Evolutionary conservation across 441 rosid genomes (phyloP).

Genomic region (Erysimum cheiri): DNA sequence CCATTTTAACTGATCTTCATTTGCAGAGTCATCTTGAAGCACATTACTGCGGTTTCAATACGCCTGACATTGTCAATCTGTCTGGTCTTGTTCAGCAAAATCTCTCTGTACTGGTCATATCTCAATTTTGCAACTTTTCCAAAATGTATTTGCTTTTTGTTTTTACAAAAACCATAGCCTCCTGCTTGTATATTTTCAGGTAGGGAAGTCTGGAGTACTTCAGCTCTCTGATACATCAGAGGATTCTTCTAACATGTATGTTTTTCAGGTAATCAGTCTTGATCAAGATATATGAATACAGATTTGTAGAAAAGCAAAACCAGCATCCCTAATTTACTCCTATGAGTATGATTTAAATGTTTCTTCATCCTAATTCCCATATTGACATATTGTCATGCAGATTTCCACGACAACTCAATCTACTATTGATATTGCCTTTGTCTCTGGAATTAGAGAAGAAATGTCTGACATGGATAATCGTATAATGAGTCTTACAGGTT

Average conservation of each 20-base stretch:
- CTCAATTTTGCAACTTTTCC: slow-evolving; percentile 3
- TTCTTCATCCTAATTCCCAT: slow-evolving; percentile 9
- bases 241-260: slow-evolving; percentile 69
- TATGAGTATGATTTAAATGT: slow-evolving; percentile 15
- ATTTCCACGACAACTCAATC: slow-evolving; percentile 73
- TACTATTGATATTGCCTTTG: slow-evolving; percentile 73
- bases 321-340: not conserved
- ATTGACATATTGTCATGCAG: slow-evolving; percentile 43
- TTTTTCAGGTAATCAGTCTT: slow-evolving; percentile 73
- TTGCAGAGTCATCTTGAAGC: slow-evolving; percentile 68
- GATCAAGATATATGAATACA: too few relatives aligned
- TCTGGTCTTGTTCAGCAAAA: slow-evolving; percentile 78
- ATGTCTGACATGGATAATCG: slow-evolving; percentile 63
- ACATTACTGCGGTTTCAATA: slow-evolving; percentile 89
- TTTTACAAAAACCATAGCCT: too few relatives aligned
- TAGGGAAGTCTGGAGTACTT: slow-evolving; percentile 52
- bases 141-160: not conserved
- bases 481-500: slow-evolving; percentile 76
- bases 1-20: slow-evolving; percentile 16
- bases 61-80: slow-evolving; percentile 83
- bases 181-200: slow-evolving; percentile 60
- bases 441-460: slow-evolving; percentile 64
- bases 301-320: too few relatives aligned
- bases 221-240: slow-evolving; percentile 73
- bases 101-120: slow-evolving; percentile 62